Percentiles rank a stretch among this genome's conserved stretches.
Conservation (phyloP, 441 rosid genomes). For the Populus hybrid region DNA sequence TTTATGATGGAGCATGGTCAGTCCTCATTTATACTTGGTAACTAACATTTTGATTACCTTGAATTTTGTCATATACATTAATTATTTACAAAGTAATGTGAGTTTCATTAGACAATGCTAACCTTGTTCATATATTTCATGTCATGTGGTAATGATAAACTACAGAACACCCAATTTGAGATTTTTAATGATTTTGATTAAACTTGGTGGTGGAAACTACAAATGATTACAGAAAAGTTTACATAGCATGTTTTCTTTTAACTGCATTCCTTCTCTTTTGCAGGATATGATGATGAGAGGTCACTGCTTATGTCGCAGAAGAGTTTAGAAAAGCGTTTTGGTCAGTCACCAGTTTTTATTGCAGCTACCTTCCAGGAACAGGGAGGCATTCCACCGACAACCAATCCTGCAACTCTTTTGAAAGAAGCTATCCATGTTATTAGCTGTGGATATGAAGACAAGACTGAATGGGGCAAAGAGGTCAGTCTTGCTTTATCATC, state of each 20-base stretch:
- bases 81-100: background rate
- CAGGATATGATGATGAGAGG: conserved; percentile 96
- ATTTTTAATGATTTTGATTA: conserved; percentile 4
- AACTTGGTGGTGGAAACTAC: background rate
- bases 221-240: background rate
- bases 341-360: conserved; percentile 95
- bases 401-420: conserved; percentile 88
- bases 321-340: conserved; percentile 94
- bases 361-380: conserved; percentile 96
- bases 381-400: conserved; percentile 92
- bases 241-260: background rate
- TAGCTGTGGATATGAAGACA: conserved; percentile 97
- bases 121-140: background rate
- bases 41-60: background rate
- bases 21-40: background rate
- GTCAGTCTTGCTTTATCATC: conserved; percentile 31
- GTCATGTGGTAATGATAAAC: background rate
- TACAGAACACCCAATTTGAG: background rate
- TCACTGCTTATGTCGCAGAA: conserved; percentile 94
- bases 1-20: background rate
- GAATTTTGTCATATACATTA: background rate
- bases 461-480: conserved; percentile 99
- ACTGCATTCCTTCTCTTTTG: conserved; percentile 21
- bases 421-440: conserved; percentile 98
- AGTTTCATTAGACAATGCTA: background rate